Conservation (phyloP, 2,329 filamentous ascomycete genomes). For the Nannizziopsis barbatae region DNA sequence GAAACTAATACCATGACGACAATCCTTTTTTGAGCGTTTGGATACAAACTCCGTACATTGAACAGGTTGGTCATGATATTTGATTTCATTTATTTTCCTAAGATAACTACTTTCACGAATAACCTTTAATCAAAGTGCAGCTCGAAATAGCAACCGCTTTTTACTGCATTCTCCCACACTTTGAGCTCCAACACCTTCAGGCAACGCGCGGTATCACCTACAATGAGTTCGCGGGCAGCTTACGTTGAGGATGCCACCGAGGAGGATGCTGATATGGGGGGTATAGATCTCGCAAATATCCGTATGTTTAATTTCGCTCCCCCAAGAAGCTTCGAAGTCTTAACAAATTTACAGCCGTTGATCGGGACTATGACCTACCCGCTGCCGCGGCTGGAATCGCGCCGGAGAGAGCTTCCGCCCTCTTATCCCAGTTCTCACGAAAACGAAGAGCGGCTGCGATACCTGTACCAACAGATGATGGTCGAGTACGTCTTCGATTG, state of each 20-base stretch:
- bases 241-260: constrained; percentile 80
- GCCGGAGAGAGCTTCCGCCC: constrained; percentile 71
- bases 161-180: too few species aligned
- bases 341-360: constrained; percentile 42
- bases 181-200: neutral
- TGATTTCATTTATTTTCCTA: too few species aligned
- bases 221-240: constrained; percentile 72
- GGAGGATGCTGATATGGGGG: constrained; percentile 45
- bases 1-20: too few species aligned
- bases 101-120: too few species aligned
- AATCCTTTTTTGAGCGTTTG: too few species aligned
- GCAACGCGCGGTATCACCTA: neutral
- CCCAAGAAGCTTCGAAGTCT: constrained; percentile 4
- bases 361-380: constrained; percentile 76
- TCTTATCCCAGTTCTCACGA: constrained; percentile 78
- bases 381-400: constrained; percentile 53
- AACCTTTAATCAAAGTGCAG: too few species aligned
- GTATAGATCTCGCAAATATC: constrained; percentile 52
- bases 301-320: constrained; percentile 41
- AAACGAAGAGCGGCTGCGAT: constrained; percentile 82
- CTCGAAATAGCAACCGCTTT: too few species aligned
- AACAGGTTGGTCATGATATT: too few species aligned
- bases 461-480: constrained; percentile 88
- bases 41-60: too few species aligned
- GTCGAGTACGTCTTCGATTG: constrained; percentile 65